These are phyloP conservation scores for Nicotiana undulata DNA, from an alignment of 257 asterid genomes.

Conservation along the genomic window DNA sequence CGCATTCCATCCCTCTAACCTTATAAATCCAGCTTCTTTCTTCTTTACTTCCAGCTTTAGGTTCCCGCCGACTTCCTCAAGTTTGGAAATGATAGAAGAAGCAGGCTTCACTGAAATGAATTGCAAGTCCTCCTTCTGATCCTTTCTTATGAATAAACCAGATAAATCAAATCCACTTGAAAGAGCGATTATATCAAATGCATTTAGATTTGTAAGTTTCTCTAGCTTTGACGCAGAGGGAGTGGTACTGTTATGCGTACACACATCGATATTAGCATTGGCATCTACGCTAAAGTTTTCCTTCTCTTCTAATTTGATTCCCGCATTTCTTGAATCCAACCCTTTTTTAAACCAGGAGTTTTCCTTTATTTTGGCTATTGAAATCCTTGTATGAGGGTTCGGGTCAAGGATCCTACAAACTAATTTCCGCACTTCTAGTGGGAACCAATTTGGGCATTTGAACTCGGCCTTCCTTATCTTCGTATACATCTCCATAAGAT, in stretches of 20 bases:
- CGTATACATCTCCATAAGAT: slow-evolving; percentile 63
- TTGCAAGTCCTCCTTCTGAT: slow-evolving; percentile 56
- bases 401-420: slow-evolving; percentile 64
- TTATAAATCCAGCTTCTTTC: slow-evolving; percentile 27
- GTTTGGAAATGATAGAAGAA: slow-evolving; percentile 36
- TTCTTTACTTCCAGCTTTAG: slow-evolving; percentile 29
- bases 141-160: slow-evolving; percentile 56
- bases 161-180: slow-evolving; percentile 77
- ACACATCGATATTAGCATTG: background rate
- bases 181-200: slow-evolving; percentile 78
- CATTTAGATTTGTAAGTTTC: slow-evolving; percentile 46
- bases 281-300: background rate
- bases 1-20: slow-evolving; percentile 29
- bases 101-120: slow-evolving; percentile 45
- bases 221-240: slow-evolving; percentile 14
- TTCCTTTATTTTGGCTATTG: slow-evolving; percentile 50
- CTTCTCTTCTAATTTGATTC: slow-evolving; percentile 1
- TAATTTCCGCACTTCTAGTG: slow-evolving; percentile 41
- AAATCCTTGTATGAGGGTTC: slow-evolving; percentile 53
- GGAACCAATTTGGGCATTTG: slow-evolving; percentile 63
- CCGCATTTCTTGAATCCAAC: slow-evolving; percentile 8
- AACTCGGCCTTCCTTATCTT: slow-evolving; percentile 47
- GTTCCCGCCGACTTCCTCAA: slow-evolving; percentile 42
- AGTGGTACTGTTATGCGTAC: background rate
- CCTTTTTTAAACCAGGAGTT: slow-evolving; percentile 61